Base-by-base conservation (phyloP, 495 filamentous ascomycete species). In the Hypoxylon crocopeplum region DNA sequence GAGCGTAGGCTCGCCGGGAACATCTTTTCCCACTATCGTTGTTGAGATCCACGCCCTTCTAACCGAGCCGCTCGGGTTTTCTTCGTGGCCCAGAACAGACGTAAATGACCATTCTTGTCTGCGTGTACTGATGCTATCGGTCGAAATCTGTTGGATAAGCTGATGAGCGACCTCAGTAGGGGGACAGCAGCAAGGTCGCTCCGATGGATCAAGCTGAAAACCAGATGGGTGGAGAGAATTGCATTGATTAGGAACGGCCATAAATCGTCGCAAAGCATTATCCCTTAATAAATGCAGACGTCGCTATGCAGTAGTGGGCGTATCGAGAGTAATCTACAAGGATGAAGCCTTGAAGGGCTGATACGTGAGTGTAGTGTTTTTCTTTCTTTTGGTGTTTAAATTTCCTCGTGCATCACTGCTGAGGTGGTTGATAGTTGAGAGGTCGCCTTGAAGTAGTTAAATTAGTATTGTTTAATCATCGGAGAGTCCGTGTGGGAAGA, bases 341-440 rank as follows among this genome's bases (percentile, higher is more conserved):
- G 52, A 61, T 61, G 29, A 32, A 52, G 46, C 20, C 39, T 19
- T 30, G 13, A 45, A 22, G 51, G 24, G 36, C 45, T 38, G 20
- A 22, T 19, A 47, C 39, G 49, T 59, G 34, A 42, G 39, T 42
- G 45, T 34, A 5, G 34, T 16, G 24, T 27, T 16, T 41, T 38
- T 40, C 10, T 62, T 34, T 15, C 7, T 38, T 11, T 34, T 34
- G 32, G 16, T 19, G 34, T 13, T 16, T 15, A 12, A 20, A 22
- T 37, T 38, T 42, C 46, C 55, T 37, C 27, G 16, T 59, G 15
- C 25, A 55, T 64, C 55, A 79, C 73, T 80, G 73, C 38, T 65
- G 65, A 27, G 89, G 88, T 30, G 90, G 84, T 64, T 92, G 88
- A 72, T 90, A 95, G 72, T 93, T 91, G 58, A 94, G 87, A 29